A percentile compares a stretch with the other conserved stretches of the same genome.
These are phyloP conservation scores for Malus sieversii DNA, from an alignment of 306 rosid genomes.

Conservation along the genomic window DNA sequence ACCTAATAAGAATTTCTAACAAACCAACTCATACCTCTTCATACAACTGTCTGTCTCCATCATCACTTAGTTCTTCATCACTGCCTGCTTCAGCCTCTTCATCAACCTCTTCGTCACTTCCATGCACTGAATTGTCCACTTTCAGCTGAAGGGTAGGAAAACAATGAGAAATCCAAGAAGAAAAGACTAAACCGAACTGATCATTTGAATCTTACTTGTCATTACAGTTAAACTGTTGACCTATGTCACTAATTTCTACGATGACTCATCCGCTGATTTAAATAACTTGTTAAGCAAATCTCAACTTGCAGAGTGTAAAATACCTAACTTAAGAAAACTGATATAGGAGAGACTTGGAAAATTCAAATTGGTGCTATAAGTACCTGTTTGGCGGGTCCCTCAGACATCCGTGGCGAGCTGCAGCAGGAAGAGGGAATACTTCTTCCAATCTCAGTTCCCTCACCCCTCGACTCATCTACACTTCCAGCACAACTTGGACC, in stretches of 20 bases:
- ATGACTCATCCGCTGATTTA: neutral
- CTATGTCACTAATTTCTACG: neutral
- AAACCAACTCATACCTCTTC: constrained; percentile 59
- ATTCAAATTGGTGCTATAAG: neutral
- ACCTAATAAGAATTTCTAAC: neutral
- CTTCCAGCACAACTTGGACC: constrained; percentile 92
- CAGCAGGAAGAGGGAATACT: constrained; percentile 76
- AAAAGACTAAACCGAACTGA: neutral
- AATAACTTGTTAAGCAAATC: neutral
- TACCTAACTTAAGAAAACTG: neutral
- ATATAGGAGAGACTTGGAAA: neutral
- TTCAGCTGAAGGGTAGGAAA: constrained; percentile 42
- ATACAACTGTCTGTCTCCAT: constrained; percentile 30
- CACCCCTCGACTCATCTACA: constrained; percentile 77
- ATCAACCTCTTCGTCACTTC: constrained; percentile 91
- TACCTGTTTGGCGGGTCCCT: constrained; percentile 83
- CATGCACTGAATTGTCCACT: constrained; percentile 78
- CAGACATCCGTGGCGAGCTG: constrained; percentile 82
- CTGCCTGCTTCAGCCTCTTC: constrained; percentile 68
- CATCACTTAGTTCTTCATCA: constrained; percentile 83
- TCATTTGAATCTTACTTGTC: neutral
- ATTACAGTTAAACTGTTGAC: neutral
- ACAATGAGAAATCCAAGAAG: neutral
- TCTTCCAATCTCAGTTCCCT: constrained; percentile 74
- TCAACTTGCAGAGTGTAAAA: neutral